Conservation (phyloP, 345 rosid genomes). For the Garcia nutans region DNA sequence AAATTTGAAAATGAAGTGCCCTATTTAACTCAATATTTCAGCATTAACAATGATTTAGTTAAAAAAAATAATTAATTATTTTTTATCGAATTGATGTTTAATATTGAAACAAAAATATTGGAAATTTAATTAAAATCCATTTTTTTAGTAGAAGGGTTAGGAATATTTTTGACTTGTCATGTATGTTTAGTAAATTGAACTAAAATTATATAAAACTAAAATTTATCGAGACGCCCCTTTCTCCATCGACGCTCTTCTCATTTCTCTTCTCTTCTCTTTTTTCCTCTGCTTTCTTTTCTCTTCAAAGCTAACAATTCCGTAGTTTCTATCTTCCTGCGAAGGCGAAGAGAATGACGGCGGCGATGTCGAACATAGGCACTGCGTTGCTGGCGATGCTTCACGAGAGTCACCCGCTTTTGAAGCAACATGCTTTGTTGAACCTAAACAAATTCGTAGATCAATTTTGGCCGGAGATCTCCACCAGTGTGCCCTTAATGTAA, state of each 20-base stretch:
- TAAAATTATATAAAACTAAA: background rate
- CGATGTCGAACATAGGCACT: conserved; percentile 90
- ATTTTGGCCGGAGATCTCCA: conserved; percentile 99
- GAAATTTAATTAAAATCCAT: no score
- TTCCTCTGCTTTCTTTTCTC: no score
- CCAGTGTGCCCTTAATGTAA: conserved; percentile 94
- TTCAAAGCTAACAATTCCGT: background rate
- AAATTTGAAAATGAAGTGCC: no score
- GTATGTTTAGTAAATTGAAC: conserved; percentile 11
- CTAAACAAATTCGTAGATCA: conserved; percentile 85
- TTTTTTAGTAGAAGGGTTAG: background rate
- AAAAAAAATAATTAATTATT: no score
- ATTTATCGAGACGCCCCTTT: no score
- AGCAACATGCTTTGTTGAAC: conserved; percentile 83
- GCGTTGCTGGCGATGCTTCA: conserved; percentile 95
- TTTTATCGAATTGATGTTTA: no score
- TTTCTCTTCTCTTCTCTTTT: background rate
- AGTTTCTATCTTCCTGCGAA: background rate
- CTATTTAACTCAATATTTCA: no score
- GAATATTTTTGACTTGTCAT: conserved; percentile 20
- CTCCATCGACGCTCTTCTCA: background rate
- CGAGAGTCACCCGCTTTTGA: conserved; percentile 77
- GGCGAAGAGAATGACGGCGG: conserved; percentile 43
- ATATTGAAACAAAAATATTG: no score
- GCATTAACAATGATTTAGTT: no score